These are phyloP conservation scores for Skeletonema marinoi DNA, from an alignment of 108 stramenopile species.

Conservation along the genomic window DNA sequence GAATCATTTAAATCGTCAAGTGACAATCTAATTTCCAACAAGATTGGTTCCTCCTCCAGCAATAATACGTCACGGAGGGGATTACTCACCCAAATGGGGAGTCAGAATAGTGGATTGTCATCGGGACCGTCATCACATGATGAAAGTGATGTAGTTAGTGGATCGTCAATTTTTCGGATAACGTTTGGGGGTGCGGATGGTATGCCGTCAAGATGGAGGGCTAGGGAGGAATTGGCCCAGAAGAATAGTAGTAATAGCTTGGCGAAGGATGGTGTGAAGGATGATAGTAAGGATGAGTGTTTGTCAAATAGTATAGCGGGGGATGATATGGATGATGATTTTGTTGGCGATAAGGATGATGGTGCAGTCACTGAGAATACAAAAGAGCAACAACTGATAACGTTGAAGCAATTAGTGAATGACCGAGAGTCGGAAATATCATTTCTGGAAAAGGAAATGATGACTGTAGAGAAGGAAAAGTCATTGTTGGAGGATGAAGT, in stretches of 20 bases:
- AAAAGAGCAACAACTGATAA: conserved; percentile 4
- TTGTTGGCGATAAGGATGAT: not conserved
- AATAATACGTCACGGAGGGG: not conserved
- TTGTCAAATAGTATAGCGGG: not conserved
- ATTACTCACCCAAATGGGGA: not conserved
- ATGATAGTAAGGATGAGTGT: too few species aligned
- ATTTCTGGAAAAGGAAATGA: conserved; percentile 3
- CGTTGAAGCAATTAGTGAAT: not conserved
- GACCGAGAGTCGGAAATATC: conserved; percentile 7
- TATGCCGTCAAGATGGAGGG: conserved; percentile 21
- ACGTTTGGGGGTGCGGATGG: conserved; percentile 12
- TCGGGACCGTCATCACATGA: not conserved
- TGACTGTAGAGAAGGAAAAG: conserved; percentile 1
- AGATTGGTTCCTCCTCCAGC: not conserved
- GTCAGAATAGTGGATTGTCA: not conserved
- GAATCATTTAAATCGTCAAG: not conserved
- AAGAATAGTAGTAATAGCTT: not conserved
- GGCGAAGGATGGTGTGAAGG: too few species aligned
- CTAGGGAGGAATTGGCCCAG: conserved; percentile 2
- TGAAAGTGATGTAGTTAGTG: not conserved
- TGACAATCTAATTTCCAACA: not conserved
- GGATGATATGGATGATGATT: not conserved
- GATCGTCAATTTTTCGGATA: not conserved
- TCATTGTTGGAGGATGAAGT: conserved; percentile 5
- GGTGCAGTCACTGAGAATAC: not conserved